Percentiles rank a stretch among this genome's conserved stretches.
These are phyloP conservation scores for Tylopilus subfusipes DNA, from an alignment of 768 basidiomycete genomes.

Conservation along the genomic window DNA sequence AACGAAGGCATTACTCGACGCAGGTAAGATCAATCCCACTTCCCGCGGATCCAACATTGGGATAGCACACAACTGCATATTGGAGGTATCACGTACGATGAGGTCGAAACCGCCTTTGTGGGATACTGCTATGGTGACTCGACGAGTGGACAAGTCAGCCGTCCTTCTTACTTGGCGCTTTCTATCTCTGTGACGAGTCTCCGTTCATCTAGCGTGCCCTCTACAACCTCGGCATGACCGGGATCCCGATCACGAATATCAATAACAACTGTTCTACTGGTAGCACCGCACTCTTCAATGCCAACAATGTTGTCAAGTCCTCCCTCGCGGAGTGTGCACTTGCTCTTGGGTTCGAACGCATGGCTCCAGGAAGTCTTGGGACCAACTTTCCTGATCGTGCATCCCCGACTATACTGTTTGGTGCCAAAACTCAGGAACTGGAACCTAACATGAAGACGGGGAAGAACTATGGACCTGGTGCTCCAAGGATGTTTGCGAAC, in stretches of 20 bases:
- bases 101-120: constrained; percentile 66
- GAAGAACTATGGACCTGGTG: constrained; percentile 62
- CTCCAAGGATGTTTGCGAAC: constrained; percentile 74
- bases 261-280: constrained; percentile 89
- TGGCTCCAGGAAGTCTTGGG: constrained; percentile 70
- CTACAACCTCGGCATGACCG: constrained; percentile 79
- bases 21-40: constrained; percentile 41
- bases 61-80: constrained; percentile 1
- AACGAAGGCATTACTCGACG: constrained; percentile 83
- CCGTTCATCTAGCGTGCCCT: constrained; percentile 53
- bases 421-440: constrained; percentile 42
- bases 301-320: constrained; percentile 65
- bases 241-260: constrained; percentile 81
- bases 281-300: constrained; percentile 71
- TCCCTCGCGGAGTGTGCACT: too few relatives aligned
- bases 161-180: neutral
- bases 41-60: too few relatives aligned
- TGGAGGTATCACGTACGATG: constrained; percentile 79
- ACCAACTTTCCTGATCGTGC: constrained; percentile 56
- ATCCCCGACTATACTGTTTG: constrained; percentile 47
- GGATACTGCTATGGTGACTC: constrained; percentile 82
- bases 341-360: constrained; percentile 84
- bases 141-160: constrained; percentile 64
- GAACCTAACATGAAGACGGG: constrained; percentile 46
- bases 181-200: neutral